Evolutionary conservation across 108 stramenopile genomes (phyloP).

Genomic region (Cyclotella atomus): DNA sequence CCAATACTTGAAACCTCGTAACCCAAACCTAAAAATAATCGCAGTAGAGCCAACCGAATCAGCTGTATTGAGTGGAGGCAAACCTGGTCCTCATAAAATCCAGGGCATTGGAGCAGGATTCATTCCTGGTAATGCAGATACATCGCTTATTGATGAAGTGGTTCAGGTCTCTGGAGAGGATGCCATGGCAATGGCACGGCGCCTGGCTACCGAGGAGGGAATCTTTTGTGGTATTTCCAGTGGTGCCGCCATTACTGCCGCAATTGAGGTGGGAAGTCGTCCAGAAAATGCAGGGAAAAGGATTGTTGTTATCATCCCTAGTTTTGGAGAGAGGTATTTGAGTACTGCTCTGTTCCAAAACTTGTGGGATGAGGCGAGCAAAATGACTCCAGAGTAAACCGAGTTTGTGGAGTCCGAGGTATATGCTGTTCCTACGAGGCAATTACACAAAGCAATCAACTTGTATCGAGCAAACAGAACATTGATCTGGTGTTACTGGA

Average conservation of each 20-base stretch:
- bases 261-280: conserved; percentile 66
- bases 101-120: conserved; percentile 93
- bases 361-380: conserved; percentile 91
- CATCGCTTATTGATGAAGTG: conserved; percentile 71
- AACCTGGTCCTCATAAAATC: conserved; percentile 88
- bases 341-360: conserved; percentile 81
- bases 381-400: no score
- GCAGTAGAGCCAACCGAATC: conserved; percentile 81
- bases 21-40: conserved; percentile 73
- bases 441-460: neutral
- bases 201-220: conserved; percentile 71
- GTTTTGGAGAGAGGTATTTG: conserved; percentile 77
- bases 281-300: conserved; percentile 75
- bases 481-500: no score
- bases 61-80: conserved; percentile 71
- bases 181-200: conserved; percentile 69
- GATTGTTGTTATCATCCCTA: conserved; percentile 70
- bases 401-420: no score
- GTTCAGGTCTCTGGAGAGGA: conserved; percentile 62
- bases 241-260: conserved; percentile 74
- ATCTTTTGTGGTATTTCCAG: conserved; percentile 77
- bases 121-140: conserved; percentile 88
- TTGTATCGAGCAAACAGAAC: neutral
- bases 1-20: conserved; percentile 71
- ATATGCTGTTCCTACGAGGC: conserved; percentile 58